Evolutionary conservation across 257 asterid genomes (phyloP), one percentile per base, ranked within the genome.

Genomic region (Verbena officinalis): DNA sequence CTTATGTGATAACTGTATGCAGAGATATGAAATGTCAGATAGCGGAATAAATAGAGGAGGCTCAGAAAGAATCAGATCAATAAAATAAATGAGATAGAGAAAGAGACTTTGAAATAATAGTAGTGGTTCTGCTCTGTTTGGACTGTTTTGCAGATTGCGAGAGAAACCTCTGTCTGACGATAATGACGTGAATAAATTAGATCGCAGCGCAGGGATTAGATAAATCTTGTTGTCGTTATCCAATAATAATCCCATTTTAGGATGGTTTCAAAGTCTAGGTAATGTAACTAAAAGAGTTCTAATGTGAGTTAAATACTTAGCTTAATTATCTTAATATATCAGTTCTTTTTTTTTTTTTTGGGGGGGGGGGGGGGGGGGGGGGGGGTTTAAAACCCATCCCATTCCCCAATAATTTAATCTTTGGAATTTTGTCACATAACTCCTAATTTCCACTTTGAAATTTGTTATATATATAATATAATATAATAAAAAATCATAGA

Each of bases 111-210:
- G 33, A 34, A 36, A 50, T 55, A 51, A 49, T 1, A 27, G 40
- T 23, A 30, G 62, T 21, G n/a, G n/a, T n/a, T n/a, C n/a, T n/a
- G 40, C 17, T 38, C 9, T 51, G 9, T 48, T 52, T 64, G 77
- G 72, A 57, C 60, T 59, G 22, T 60, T 73, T 53, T 61, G 67
- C 24, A 34, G 31, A 42, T 58, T 59, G 52, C 59, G 10, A 57
- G 43, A 13, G 16, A 69, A 39, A 24, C 17, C n/a, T 10, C 40
- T 23, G 15, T n/a, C n/a, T 13, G 44, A 40, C 49, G 52, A 54
- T 39, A 19, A 4, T 16, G 62, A 72, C 71, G 58, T 39, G 62
- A 58, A 42, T 73, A 33, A 73, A 66, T 59, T 21, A 3, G 15
- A 27, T 9, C 53, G 15, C 39, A 54, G 6, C 23, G 38, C n/a